Evolutionary conservation across 345 rosid species (phyloP), one percentile per base, ranked within the genome.

Genomic region (Ceriops zippeliana): DNA sequence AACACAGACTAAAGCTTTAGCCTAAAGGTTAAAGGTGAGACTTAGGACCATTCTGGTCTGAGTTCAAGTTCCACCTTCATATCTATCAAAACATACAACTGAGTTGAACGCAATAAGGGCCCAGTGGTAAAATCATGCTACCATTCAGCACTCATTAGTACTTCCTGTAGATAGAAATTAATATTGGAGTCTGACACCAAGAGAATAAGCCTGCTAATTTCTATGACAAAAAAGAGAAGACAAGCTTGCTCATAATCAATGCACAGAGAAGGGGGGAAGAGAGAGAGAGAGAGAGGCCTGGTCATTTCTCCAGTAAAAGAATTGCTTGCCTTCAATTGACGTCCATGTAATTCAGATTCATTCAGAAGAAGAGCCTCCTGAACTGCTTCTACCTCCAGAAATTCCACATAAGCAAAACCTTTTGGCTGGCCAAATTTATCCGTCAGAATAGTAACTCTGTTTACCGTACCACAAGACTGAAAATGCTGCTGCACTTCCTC

Each of bases 401-500:
- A 95, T 70, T 95, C 99, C 56, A 95, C 97, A 73, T 95, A 95
- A 34, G 97, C 99, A 78, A 89, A 95, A 72, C 99, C 99, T 77
- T 91, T 95, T 65, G 99, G 99, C 69, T 91, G 97, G 57, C 99
- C 99, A 47, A 61, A 91, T 66, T 95, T 89, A 86, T 95, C 97
- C 1, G 99, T 89, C 68, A 89, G 83, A 81, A 93, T 91, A 11
- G 98, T 91, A 53, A 93, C 97, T 61, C 98, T 75, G 70, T 93
- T 92, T 47, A 93, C 97, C 21, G 96, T 93, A 73, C 98, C 98
- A 62, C 98, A 93, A 28, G 98, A 77, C 77, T 93, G 96, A 68
- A 91, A 95, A 86, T 95, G 97, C 72, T 89, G 97, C 80, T 91
- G 97, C 69, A 95, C 99, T 85, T 95, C 99, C 83, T 95, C 99